Evolutionary conservation across 2,329 filamentous ascomycete genomes (phyloP).

Genomic region (Penicillium sp.): DNA sequence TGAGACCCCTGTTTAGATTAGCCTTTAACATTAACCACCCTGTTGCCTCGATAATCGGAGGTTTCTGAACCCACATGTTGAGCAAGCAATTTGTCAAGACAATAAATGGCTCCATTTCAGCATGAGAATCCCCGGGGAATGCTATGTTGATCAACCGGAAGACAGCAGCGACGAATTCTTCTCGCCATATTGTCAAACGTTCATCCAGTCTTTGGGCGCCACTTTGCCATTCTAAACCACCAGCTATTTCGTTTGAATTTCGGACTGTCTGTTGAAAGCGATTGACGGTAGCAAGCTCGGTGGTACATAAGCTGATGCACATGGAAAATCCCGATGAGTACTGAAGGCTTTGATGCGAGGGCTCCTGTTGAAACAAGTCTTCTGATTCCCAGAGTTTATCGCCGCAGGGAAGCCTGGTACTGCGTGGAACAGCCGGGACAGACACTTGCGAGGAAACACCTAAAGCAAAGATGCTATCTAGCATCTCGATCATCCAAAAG

Average conservation of each 20-base stretch:
- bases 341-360: neutral
- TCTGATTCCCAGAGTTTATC: neutral
- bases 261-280: neutral
- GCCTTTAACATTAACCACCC: neutral
- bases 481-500: slow-evolving; percentile 1
- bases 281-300: neutral
- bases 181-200: slow-evolving; percentile 1
- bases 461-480: neutral
- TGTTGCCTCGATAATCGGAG: neutral
- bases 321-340: neutral
- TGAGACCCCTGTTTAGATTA: neutral
- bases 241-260: neutral
- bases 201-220: neutral
- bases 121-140: neutral
- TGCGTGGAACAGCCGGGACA: neutral
- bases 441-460: neutral
- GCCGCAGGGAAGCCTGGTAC: neutral
- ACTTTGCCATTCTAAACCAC: slow-evolving; percentile 1
- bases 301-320: neutral
- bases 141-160: neutral
- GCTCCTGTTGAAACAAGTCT: neutral
- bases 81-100: neutral
- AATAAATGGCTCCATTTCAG: slow-evolving; percentile 1
- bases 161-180: neutral
- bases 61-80: neutral